Conservation (phyloP, 2,329 filamentous ascomycete genomes). For the Xylaria hypoxylon region DNA sequence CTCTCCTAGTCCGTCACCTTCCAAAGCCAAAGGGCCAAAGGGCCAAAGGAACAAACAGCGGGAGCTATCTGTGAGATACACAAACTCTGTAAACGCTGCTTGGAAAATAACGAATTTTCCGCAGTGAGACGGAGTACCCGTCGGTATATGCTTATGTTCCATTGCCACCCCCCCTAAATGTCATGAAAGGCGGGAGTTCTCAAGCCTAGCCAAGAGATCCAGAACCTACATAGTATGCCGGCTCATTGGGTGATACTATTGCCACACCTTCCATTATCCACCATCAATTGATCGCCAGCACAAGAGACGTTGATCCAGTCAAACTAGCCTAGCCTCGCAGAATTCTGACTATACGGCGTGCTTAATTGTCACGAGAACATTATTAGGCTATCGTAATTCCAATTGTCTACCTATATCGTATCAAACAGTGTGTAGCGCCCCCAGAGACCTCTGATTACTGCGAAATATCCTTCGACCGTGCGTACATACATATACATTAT, state of each 20-base stretch:
- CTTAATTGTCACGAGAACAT: neutral
- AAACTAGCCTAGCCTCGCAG: neutral
- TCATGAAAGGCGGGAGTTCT: neutral
- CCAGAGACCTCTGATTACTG: conserved; percentile 8
- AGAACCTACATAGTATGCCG: neutral
- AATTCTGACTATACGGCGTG: neutral
- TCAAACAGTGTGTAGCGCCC: neutral
- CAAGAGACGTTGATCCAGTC: neutral
- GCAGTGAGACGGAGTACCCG: neutral
- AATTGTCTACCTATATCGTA: conserved; percentile 5
- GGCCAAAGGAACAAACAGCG: neutral
- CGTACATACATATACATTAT: neutral
- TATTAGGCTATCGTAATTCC: conserved; percentile 10
- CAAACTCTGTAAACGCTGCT: neutral
- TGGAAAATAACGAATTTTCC: neutral
- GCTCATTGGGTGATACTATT: neutral
- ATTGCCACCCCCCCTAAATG: neutral
- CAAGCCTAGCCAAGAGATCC: neutral
- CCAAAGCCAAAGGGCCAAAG: no score
- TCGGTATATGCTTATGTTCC: neutral
- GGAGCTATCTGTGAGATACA: neutral
- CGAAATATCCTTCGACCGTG: neutral
- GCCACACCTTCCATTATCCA: neutral
- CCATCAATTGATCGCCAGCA: neutral
- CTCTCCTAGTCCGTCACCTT: neutral